Base-by-base conservation (phyloP, 805 yeast species). In the Spathaspora sp. region DNA sequence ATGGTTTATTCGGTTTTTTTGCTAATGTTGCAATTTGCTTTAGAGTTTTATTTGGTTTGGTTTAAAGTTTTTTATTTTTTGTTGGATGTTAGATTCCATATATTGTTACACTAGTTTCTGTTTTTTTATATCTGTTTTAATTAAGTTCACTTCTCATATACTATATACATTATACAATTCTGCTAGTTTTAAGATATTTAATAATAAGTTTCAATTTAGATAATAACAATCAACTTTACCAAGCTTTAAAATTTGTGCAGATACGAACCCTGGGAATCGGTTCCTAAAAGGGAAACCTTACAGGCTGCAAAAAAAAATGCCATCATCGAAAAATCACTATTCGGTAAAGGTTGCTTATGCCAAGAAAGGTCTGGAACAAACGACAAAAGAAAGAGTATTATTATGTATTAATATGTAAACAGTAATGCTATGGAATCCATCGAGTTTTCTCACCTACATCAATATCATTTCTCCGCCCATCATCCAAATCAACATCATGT, bases 401-500 rank as follows among this genome's bases (percentile, higher is more conserved):
- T 35, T 35, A 35, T 17, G 7, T 35, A 35, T 35, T 35, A 35
- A 35, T 35, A 35, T 35, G 26, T 23, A 23, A 23, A 23, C 26
- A 23, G 3, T 23, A 23, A 35, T 12, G 11, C 17, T 35, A 35
- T 35, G 40, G 40, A 14, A 35, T 35, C 40, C 40, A 35, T 35
- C 16, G 40, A 10, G 18, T 16, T 8, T 35, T 35, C 18, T n/a
- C 40, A n/a, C 40, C 40, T 16, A 23, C 28, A 42, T 60, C 64
- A 20, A 59, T 32, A 55, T 76, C 81, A 1, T 60, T 68, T 61
- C 84, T 70, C 49, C 79, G 71, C 8, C 85, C 85, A 29, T 75
- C 73, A 44, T 71, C 79, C 46, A 80, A 77, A 55, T 81, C 82
- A 57, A 80, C 75, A 12, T 77, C 78, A 1, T 60, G 59, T 35